phyloP scores from a whole-genome alignment of 495 filamentous ascomycete species.

The Tuber aestivum region DNA sequence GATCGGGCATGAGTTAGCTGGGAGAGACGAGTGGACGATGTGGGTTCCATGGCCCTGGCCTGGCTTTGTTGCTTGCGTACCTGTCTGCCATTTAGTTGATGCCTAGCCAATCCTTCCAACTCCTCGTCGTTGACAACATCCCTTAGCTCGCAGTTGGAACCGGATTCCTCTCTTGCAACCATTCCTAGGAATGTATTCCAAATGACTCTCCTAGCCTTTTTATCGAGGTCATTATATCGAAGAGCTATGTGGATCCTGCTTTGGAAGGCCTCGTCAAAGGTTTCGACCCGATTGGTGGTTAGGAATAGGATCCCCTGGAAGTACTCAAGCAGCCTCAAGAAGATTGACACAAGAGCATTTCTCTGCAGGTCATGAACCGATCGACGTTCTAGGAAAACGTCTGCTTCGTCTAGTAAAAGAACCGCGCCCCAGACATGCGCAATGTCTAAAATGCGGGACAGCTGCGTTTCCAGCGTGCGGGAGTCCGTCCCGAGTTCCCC shows the following conservation, averaged over 20 bases:
- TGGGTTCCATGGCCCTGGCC: not conserved
- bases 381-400: conserved; percentile 72
- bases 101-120: conserved; percentile 28
- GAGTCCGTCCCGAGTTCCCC: conserved; percentile 79
- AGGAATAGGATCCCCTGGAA: conserved; percentile 50
- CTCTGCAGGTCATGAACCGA: conserved; percentile 65
- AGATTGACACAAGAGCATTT: conserved; percentile 73
- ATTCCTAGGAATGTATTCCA: conserved; percentile 43
- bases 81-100: conserved; percentile 40
- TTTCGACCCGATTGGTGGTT: conserved; percentile 49
- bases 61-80: conserved; percentile 12
- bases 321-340: conserved; percentile 58
- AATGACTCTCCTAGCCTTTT: conserved; percentile 35
- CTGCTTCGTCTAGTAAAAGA: conserved; percentile 69
- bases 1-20: not conserved
- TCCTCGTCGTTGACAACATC: conserved; percentile 34
- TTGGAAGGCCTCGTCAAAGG: conserved; percentile 51
- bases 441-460: conserved; percentile 80
- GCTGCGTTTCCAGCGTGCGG: conserved; percentile 66
- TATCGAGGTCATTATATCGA: conserved; percentile 42
- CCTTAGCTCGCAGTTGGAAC: conserved; percentile 31
- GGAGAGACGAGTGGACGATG: not conserved
- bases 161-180: conserved; percentile 32
- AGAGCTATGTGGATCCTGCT: conserved; percentile 50
- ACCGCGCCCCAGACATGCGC: conserved; percentile 83